Percentiles rank a stretch among this genome's conserved stretches.
Evolutionary conservation across 345 rosid genomes (phyloP).

Genomic region (Angophora floribunda): DNA sequence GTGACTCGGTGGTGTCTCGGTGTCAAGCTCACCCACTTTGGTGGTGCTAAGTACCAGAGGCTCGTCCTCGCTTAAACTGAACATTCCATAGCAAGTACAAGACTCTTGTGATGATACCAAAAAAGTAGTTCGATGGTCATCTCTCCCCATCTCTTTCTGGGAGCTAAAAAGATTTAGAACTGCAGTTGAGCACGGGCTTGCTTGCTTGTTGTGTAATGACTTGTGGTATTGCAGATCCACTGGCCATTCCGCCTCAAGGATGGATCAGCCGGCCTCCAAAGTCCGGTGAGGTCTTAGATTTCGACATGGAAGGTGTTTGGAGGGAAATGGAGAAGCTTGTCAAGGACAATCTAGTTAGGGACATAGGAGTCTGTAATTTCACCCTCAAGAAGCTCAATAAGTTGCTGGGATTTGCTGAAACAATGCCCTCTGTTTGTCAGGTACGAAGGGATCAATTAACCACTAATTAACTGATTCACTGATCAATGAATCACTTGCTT

Average conservation of each 20-base stretch:
- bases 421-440: conserved; percentile 14
- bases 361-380: conserved; percentile 19
- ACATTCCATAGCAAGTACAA: background rate
- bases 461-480: background rate
- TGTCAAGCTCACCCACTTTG: background rate
- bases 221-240: conserved; percentile 25
- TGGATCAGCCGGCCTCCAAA: conserved; percentile 38
- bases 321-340: conserved; percentile 46
- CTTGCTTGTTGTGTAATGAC: background rate
- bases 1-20: background rate
- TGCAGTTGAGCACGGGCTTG: background rate
- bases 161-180: background rate
- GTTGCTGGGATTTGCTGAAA: background rate
- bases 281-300: conserved; percentile 28
- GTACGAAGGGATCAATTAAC: background rate
- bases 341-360: conserved; percentile 26
- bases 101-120: background rate
- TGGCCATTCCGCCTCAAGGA: conserved; percentile 48
- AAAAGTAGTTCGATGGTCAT: rapidly evolving
- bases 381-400: background rate
- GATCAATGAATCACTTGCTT: background rate
- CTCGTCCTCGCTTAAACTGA: background rate
- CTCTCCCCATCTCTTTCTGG: background rate
- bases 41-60: background rate
- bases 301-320: conserved; percentile 58